Base-by-base conservation (phyloP, 2,329 filamentous ascomycete species). In the Ascochyta fabae region DNA sequence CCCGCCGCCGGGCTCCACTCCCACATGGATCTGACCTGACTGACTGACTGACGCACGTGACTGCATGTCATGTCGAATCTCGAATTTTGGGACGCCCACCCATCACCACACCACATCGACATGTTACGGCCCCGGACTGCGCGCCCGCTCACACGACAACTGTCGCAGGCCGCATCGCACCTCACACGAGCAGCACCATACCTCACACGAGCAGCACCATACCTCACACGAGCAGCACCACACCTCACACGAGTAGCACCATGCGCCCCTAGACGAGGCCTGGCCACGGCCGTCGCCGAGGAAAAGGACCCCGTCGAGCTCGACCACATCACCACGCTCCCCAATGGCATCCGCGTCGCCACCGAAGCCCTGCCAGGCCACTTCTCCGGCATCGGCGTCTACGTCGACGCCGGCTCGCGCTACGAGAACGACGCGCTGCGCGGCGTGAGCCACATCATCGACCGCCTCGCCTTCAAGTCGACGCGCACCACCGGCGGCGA, bases 371-470 rank as follows among this genome's bases (percentile, higher is more conserved):
- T 98, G 10, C 93, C 94, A 1, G 95, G 95, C 38, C 93, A 93
- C 66, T 99, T 99, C 76, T 91, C 93, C 4, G 95, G 92, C 46
- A 90, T 99, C 15, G 95, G 95, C 40, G 92, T 98, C 60, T 99
- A 97, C 79, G 86, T 99, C 71, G 93, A 98, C 75, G 92, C 92
- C 27, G 95, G 95, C 15, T 98, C 95, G 50, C 87, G 95, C 64
- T 98, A 95, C 80, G 95, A 99, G 77, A 94, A 90, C 73, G 84
- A 88, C 38, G 87, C 87, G 43, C 81, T 99, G 50, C 88, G 91
- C 56, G 95, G 95, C 40, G 91, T 96, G 26, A 96, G 92, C 74
- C 95, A 99, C 77, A 96, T 99, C 65, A 90, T 97, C 83, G 95
- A 99, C 77, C 86, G 95, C 5, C 79, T 99, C 35, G 95, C 95